A percentile compares a stretch with the other conserved stretches of the same genome.
Conservation (phyloP, 2,329 filamentous ascomycete species). For the Cercospora janseana region DNA sequence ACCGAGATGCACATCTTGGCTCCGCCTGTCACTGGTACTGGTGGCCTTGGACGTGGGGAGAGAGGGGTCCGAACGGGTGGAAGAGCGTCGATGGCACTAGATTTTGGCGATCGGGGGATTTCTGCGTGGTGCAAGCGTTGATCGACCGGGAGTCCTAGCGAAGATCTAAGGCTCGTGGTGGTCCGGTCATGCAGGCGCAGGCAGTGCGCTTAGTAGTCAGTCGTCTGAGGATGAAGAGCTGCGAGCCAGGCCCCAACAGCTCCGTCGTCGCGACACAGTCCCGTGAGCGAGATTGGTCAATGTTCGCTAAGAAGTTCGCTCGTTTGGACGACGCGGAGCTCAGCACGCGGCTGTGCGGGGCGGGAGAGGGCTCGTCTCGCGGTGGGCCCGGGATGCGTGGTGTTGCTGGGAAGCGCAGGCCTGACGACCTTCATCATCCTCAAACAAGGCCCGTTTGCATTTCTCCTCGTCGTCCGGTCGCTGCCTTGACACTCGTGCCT, state of each 20-base stretch:
- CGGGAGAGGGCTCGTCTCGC: too few species aligned
- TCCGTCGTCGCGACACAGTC: neutral
- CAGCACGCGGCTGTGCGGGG: too few species aligned
- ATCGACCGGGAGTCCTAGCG: constrained; percentile 5
- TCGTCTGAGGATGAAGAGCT: neutral
- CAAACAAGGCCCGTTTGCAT: too few species aligned
- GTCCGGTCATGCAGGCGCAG: neutral
- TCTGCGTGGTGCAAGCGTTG: neutral
- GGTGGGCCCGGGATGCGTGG: too few species aligned
- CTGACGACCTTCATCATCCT: too few species aligned
- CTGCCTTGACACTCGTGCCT: constrained; percentile 9
- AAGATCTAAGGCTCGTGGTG: neutral
- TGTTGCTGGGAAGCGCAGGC: too few species aligned
- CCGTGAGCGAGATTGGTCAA: neutral
- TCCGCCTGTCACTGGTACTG: too few species aligned
- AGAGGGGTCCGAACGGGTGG: neutral
- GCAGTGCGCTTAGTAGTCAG: neutral
- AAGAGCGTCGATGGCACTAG: neutral
- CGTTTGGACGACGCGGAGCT: too few species aligned
- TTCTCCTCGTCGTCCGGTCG: neutral
- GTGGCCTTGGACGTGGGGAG: neutral
- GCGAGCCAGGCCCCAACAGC: neutral
- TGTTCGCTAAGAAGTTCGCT: too few species aligned
- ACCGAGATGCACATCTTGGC: constrained; percentile 51
- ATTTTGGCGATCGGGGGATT: constrained; percentile 3